Evolutionary conservation across 1,139 yeast species (phyloP), one percentile per base, ranked within the genome.

Genomic region (Blastobotrys aristatus): DNA sequence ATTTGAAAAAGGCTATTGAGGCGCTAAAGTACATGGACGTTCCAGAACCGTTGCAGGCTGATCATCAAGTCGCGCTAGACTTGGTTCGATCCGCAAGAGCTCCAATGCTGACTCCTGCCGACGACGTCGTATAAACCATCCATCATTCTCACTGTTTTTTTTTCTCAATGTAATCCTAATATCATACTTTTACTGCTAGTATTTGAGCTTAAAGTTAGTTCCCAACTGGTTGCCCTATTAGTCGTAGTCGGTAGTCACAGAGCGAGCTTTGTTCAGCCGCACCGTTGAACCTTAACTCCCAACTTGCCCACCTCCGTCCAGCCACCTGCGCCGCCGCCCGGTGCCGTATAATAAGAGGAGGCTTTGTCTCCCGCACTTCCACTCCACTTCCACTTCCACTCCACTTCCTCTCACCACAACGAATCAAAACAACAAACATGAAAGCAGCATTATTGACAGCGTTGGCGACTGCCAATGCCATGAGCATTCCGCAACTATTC

Each of bases 381-480:
- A 6, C 27, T 24, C 10, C 10, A 6, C 10, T 24, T 24, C 10
- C 27, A 5, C 10, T 24, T 24, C 10, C 27, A 6, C 27, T 24
- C 5, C 27, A 24, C 40, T 10, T 24, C 5, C 27, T 6, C 40
- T n/a, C 13, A 10, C 6, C 40, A 22, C 16, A 22, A 16, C 8
- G 20, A 36, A 16, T 20, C 4, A 38, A 11, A 26, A 38, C 4
- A 4, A 27, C 17, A 7, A 14, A 26, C 4, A 10, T 20, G 13
- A 20, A 10, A 14, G 13, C n/a, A 40, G 11, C 40, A 18, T 6
- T 42, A 13, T 38, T 29, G 10, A 24, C 40, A 13, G 33, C 35
- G 13, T 27, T 35, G 29, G 40, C 45, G 4, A 26, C 38, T 35
- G 40, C 46, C 24, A 43, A 43, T 36, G 46, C 46, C 2, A n/a